These are phyloP conservation scores for Populus simonii DNA, from an alignment of 345 rosid genomes.

Conservation along the genomic window DNA sequence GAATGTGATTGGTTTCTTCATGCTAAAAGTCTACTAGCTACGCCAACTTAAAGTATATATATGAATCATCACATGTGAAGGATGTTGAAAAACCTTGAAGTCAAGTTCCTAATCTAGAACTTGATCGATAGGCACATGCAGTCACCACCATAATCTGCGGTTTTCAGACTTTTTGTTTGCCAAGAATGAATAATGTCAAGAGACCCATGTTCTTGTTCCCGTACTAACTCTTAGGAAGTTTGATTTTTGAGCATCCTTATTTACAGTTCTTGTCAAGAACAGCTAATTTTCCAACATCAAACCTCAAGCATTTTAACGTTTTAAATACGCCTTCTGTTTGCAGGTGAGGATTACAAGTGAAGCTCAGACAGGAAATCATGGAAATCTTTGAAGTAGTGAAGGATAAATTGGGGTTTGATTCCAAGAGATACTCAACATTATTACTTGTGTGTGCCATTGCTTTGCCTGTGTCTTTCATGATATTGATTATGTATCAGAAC, in stretches of 20 bases:
- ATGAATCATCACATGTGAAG: neutral
- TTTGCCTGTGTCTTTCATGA: conserved; percentile 4
- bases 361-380: conserved; percentile 3
- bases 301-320: neutral
- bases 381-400: neutral
- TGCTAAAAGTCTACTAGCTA: too few relatives aligned
- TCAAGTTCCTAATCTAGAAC: neutral
- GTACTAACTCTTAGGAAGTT: neutral
- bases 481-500: neutral
- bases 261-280: neutral
- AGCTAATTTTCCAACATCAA: neutral
- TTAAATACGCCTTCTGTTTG: neutral
- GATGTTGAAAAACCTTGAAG: neutral
- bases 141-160: neutral
- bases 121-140: neutral
- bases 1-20: too few relatives aligned
- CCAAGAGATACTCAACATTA: neutral
- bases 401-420: neutral
- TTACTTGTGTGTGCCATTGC: neutral
- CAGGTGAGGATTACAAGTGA: neutral
- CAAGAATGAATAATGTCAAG: neutral
- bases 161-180: neutral
- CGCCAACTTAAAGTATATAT: neutral
- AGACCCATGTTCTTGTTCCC: neutral
- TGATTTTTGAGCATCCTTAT: neutral